phyloP scores from a whole-genome alignment of 75 land plant genomes.

The Pinus albicaulis region DNA sequence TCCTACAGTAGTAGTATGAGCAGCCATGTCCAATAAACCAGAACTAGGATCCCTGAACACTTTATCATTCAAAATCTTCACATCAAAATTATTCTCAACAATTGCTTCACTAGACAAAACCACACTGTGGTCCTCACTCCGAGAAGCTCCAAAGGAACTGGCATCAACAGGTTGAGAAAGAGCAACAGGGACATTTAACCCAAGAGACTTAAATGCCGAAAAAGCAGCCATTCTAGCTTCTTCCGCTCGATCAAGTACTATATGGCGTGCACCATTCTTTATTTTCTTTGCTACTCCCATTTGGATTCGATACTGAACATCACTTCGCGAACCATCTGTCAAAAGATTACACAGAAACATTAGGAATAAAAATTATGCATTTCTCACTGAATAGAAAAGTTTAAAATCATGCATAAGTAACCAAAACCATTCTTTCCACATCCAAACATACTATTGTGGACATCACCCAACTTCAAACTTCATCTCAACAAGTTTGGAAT shows the following conservation, averaged over 20 bases:
- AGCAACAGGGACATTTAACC: conserved; percentile 67
- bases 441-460: not conserved
- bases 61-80: not conserved
- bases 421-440: no score
- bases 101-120: not conserved
- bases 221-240: conserved; percentile 96
- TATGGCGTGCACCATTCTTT: conserved; percentile 87
- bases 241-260: conserved; percentile 94
- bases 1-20: not conserved
- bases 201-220: conserved; percentile 92
- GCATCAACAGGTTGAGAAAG: conserved; percentile 44
- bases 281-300: conserved; percentile 90
- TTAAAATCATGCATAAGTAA: no score
- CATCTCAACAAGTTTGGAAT: not conserved
- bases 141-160: conserved; percentile 7
- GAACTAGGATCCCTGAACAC: not conserved
- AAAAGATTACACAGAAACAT: not conserved
- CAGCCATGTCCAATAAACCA: not conserved
- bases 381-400: no score
- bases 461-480: not conserved
- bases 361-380: not conserved
- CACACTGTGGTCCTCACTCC: conserved; percentile 13
- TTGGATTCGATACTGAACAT: conserved; percentile 45
- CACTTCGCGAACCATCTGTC: conserved; percentile 11
- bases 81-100: not conserved